These are phyloP conservation scores for Rhizopogon sp. DNA, from an alignment of 768 basidiomycete species.

Conservation along the genomic window DNA sequence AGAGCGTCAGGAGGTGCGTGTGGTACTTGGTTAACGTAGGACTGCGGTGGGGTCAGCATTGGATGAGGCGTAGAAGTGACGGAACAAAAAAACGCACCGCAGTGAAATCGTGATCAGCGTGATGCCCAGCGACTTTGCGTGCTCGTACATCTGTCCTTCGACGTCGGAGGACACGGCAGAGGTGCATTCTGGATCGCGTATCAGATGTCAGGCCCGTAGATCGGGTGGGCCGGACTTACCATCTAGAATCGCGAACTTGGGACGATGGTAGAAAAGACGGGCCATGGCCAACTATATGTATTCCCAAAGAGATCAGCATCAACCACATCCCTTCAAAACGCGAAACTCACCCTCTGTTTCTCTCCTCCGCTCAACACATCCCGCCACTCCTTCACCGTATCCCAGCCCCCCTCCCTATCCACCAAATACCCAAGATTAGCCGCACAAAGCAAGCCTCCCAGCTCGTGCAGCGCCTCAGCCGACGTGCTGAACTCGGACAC, in stretches of 20 bases:
- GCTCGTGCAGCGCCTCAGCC: slow-evolving; percentile 52
- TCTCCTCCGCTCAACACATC: slow-evolving; percentile 95
- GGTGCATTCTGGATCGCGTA: slow-evolving; percentile 66
- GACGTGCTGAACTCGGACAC: background rate
- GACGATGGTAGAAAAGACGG: slow-evolving; percentile 85
- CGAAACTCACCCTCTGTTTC: slow-evolving; percentile 72
- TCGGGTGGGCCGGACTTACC: slow-evolving; percentile 64
- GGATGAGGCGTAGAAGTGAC: background rate
- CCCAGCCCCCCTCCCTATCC: slow-evolving; percentile 84
- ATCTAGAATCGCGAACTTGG: slow-evolving; percentile 80
- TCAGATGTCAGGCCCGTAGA: slow-evolving; percentile 9
- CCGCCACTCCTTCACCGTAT: slow-evolving; percentile 90
- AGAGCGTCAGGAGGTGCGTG: slow-evolving; percentile 74
- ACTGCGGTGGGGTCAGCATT: slow-evolving; percentile 31
- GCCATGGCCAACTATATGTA: slow-evolving; percentile 76
- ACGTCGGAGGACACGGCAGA: slow-evolving; percentile 95
- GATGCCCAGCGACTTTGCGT: slow-evolving; percentile 82
- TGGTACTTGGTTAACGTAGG: slow-evolving; percentile 89
- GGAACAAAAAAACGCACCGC: slow-evolving; percentile 41
- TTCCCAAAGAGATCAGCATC: slow-evolving; percentile 3
- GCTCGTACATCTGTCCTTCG: slow-evolving; percentile 93
- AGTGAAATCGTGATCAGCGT: slow-evolving; percentile 92
- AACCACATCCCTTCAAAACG: background rate
- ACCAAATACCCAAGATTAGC: slow-evolving; percentile 86
- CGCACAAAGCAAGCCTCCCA: slow-evolving; percentile 72